phyloP scores from a whole-genome alignment of 768 basidiomycete species.

The Calocybe cyanea region DNA sequence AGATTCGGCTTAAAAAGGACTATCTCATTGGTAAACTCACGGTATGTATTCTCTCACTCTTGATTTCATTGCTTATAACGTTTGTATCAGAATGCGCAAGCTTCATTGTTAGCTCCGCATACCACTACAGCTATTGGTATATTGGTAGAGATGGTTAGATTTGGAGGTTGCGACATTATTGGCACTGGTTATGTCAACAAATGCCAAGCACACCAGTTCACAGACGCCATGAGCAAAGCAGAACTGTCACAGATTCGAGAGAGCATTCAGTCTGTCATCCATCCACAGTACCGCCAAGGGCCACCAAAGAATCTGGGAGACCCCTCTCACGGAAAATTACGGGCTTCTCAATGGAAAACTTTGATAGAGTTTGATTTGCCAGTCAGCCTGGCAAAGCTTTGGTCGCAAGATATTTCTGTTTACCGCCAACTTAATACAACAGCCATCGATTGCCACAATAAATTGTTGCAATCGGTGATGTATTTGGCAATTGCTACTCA shows the following conservation, averaged over 20 bases:
- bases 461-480: no score
- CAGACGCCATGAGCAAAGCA: neutral
- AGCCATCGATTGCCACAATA: no score
- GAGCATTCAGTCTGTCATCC: slow-evolving; percentile 6
- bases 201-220: neutral
- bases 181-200: neutral
- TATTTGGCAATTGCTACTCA: no score
- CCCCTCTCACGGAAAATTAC: slow-evolving; percentile 19
- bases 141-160: no score
- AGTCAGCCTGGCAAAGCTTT: no score
- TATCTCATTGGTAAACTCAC: neutral
- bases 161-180: no score
- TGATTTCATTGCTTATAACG: neutral
- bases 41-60: neutral
- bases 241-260: slow-evolving; percentile 7
- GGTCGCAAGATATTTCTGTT: slow-evolving; percentile 10
- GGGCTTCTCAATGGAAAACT: slow-evolving; percentile 22
- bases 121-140: neutral
- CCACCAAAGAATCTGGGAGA: slow-evolving; percentile 10
- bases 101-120: neutral
- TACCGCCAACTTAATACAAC: no score
- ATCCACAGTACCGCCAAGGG: slow-evolving; percentile 6
- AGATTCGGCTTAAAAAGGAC: neutral
- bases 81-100: neutral
- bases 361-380: slow-evolving; percentile 20